These are phyloP conservation scores for Coniochaeta pulveracea DNA, from an alignment of 2,329 filamentous ascomycete species.

Conservation along the genomic window DNA sequence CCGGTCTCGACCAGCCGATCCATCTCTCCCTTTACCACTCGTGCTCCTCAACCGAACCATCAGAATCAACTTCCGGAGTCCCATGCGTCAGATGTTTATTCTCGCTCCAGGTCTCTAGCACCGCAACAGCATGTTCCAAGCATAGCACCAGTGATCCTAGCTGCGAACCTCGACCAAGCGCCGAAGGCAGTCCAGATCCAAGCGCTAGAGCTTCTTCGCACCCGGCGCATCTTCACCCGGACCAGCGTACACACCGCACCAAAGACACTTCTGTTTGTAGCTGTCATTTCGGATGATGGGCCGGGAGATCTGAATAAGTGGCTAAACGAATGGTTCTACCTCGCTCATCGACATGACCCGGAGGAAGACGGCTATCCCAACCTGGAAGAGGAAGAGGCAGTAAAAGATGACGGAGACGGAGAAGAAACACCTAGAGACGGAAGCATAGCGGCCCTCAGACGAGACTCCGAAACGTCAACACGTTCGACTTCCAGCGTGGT, in stretches of 20 bases:
- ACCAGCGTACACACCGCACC: slow-evolving; percentile 65
- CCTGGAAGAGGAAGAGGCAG: slow-evolving; percentile 47
- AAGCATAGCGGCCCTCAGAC: slow-evolving; percentile 6
- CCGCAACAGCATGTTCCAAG: too few relatives aligned
- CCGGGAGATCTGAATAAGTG: slow-evolving; percentile 39
- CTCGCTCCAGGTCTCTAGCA: slow-evolving; percentile 7
- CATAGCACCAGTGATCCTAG: slow-evolving; percentile 69
- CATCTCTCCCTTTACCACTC: slow-evolving; percentile 13
- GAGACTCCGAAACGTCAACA: slow-evolving; percentile 17
- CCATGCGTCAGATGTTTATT: slow-evolving; percentile 9
- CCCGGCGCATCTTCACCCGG: slow-evolving; percentile 64
- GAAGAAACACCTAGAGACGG: too few relatives aligned
- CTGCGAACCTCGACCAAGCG: slow-evolving; percentile 66
- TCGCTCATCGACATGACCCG: slow-evolving; percentile 74
- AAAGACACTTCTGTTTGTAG: slow-evolving; percentile 68
- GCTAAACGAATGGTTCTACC: slow-evolving; percentile 73
- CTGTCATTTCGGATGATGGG: slow-evolving; percentile 45
- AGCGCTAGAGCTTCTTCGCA: slow-evolving; percentile 65
- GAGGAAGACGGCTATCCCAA: slow-evolving; percentile 62
- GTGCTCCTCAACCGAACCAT: slow-evolving; percentile 2
- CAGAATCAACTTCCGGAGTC: slow-evolving; percentile 14
- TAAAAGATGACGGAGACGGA: slow-evolving; percentile 16
- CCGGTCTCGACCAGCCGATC: slow-evolving; percentile 14
- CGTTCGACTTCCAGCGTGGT: slow-evolving; percentile 35
- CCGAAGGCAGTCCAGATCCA: slow-evolving; percentile 75